Base-by-base conservation (phyloP, 805 yeast genomes). In the Cephaloascus albidus region DNA sequence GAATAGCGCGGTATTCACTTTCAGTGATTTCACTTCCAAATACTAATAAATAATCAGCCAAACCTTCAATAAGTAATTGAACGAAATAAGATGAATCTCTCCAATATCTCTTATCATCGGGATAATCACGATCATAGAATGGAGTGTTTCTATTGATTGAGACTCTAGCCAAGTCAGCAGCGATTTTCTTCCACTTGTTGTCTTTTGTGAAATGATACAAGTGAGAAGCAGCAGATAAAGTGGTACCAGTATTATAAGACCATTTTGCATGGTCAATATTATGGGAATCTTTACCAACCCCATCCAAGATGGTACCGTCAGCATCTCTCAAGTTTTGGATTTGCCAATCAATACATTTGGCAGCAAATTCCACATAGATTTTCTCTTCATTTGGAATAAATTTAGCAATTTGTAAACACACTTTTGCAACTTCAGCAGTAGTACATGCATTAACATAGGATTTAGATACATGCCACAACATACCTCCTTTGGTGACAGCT, bases 241-340 rank as follows among this genome's bases (percentile, higher is more conserved):
- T 76, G 10, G 81, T 71, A 18, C 88, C 88, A 10, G 75, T 70
- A 57, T 81, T 81, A 55, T 81, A 81, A 4, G 85, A 70, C 74
- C 79, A 77, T 57, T 81, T 79, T 49, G 68, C 66, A 16, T 63
- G 64, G 47, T 77, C 73, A 10, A 65, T 61, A 19, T 58, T 51
- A 33, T 62, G 62, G 4, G 60, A 57, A 34, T 67, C 67, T 36
- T 62, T 70, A 43, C 68, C 76, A 35, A 76, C 61, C 33, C 88
- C 88, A 54, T 81, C 88, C 57, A 57, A 60, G 33, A 81, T 70
- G 44, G 80, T 64, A 42, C 72, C 68, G 17, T 52, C 58, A 23
- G 65, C 62, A 52, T 78, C 85, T 50, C 68, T 69, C 50, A 81
- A 62, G 18, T 58, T 58, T 30, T 60, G 57, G 46, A 76, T 63